Evolutionary conservation across 1,284 basidiomycete species (phyloP), one percentile per base, ranked within the genome.

Genomic region (Ceratobasidium sp.): DNA sequence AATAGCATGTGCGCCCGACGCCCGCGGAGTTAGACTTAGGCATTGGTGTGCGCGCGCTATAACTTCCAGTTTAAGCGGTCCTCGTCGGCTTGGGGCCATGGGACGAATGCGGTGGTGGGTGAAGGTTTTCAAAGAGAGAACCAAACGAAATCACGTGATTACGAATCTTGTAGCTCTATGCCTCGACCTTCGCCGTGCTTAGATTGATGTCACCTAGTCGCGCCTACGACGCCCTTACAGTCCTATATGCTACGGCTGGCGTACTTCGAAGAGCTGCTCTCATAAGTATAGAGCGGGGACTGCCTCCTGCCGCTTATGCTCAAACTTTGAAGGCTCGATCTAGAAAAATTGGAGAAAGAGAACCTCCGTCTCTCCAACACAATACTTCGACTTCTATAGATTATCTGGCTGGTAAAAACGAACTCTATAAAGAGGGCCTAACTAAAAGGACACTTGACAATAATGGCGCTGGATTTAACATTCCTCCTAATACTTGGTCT

Each of bases 181-280:
- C 34, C 58, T 31, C 39, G 58, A 61, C 16, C 31, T 19, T 37
- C 31, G 13, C 13, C 46, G 4, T 1, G 2, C 19, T n/a, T 24
- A 22, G 16, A 9, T 34, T 14, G 51, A 74, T 74, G 72, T 48
- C 75, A 19, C 75, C 75, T 29, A 74, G 64, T 59, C 74, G 56
- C 22, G 56, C 64, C 16, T 73, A 75, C 54, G 76, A 77, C 37
- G 54, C 73, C 13, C 34, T 76, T 16, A 75, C 76, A 39, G 59
- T 76, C 4, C 48, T 74, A 11, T 43, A 61, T 24, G 59, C 74
- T 24, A 49, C 63, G 6, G 56, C 68, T 24, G 76, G 76, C 8
- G 66, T 77, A 58, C 13, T 75, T 37, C 29, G 49, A 19, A 65
- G 75, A 19, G 76, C 76, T 4, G 74, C 74, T n/a, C 29, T 65